Evolutionary conservation across 495 filamentous ascomycete species (phyloP).

Genomic region (Aspergillus heteromorphus): DNA sequence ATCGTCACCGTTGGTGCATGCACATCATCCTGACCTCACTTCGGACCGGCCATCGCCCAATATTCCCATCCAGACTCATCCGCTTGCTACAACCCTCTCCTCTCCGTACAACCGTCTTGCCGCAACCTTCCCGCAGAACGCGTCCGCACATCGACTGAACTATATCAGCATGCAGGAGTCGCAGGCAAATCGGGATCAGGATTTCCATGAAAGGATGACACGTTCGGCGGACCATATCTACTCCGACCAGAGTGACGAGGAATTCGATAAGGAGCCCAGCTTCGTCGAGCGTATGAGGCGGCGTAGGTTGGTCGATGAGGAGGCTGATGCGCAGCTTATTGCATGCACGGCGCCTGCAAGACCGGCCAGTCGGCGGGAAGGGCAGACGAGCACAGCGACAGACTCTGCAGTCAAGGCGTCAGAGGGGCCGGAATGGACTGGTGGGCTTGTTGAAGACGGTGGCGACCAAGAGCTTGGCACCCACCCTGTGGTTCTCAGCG

Average conservation of each 20-base stretch:
- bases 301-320: constrained; percentile 31
- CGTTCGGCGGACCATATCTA: constrained; percentile 34
- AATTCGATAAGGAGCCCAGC: constrained; percentile 42
- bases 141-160: constrained; percentile 42
- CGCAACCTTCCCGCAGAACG: constrained; percentile 31
- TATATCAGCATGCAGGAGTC: constrained; percentile 51
- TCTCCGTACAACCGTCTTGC: constrained; percentile 36
- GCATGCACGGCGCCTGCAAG: constrained; percentile 33
- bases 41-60: constrained; percentile 52
- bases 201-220: constrained; percentile 33
- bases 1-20: constrained; percentile 44
- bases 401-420: background rate
- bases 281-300: constrained; percentile 36
- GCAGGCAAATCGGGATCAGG: constrained; percentile 33
- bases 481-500: constrained; percentile 29
- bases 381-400: constrained; percentile 3
- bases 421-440: constrained; percentile 6
- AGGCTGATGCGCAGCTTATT: constrained; percentile 36
- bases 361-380: constrained; percentile 10
- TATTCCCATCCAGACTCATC: constrained; percentile 38
- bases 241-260: constrained; percentile 39
- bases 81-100: constrained; percentile 31
- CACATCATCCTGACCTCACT: constrained; percentile 31
- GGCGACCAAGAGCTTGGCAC: constrained; percentile 12
- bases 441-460: constrained; percentile 2